Conservation (phyloP, 1,139 yeast species). For the Kodamaea fungicola region DNA sequence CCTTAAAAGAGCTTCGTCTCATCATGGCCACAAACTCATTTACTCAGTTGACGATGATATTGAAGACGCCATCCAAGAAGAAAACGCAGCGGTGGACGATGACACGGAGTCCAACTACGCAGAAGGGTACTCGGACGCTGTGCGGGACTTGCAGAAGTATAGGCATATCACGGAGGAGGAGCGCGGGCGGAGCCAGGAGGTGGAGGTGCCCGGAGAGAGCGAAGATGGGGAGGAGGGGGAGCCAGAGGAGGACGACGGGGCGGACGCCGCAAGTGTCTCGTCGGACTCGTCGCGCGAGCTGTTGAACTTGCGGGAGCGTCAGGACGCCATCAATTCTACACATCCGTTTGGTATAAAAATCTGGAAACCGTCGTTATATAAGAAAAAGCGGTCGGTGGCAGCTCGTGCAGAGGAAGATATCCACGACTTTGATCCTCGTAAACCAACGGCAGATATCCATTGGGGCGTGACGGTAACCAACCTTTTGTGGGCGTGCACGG, state of each 20-base stretch:
- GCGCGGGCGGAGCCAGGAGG: slow-evolving; percentile 9
- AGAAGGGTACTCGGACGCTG: slow-evolving; percentile 72
- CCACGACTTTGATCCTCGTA: slow-evolving; percentile 59
- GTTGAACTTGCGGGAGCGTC: slow-evolving; percentile 87
- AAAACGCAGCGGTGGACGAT: slow-evolving; percentile 34
- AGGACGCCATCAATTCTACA: slow-evolving; percentile 91
- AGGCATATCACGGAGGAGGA: slow-evolving; percentile 7
- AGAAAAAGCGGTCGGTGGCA: slow-evolving; percentile 89
- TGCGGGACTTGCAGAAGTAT: slow-evolving; percentile 39
- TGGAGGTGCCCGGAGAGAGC: slow-evolving; percentile 6
- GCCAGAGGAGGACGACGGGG: slow-evolving; percentile 16
- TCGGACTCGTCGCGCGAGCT: slow-evolving; percentile 63
- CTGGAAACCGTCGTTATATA: slow-evolving; percentile 97
- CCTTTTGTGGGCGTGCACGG: slow-evolving; percentile 66
- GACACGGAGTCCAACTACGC: slow-evolving; percentile 44
- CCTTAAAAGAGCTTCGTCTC: slow-evolving; percentile 20
- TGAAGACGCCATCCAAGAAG: slow-evolving; percentile 37
- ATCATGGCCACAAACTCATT: slow-evolving; percentile 28
- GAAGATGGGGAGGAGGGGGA: slow-evolving; percentile 7
- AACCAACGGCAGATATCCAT: slow-evolving; percentile 48
- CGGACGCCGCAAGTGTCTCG: slow-evolving; percentile 27
- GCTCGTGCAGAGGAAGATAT: slow-evolving; percentile 90
- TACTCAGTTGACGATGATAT: slow-evolving; percentile 76
- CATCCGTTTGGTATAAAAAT: slow-evolving; percentile 98
- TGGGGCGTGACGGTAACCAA: slow-evolving; percentile 73